phyloP scores from a whole-genome alignment of 306 rosid species.

The Ammopiptanthus mongolicus region DNA sequence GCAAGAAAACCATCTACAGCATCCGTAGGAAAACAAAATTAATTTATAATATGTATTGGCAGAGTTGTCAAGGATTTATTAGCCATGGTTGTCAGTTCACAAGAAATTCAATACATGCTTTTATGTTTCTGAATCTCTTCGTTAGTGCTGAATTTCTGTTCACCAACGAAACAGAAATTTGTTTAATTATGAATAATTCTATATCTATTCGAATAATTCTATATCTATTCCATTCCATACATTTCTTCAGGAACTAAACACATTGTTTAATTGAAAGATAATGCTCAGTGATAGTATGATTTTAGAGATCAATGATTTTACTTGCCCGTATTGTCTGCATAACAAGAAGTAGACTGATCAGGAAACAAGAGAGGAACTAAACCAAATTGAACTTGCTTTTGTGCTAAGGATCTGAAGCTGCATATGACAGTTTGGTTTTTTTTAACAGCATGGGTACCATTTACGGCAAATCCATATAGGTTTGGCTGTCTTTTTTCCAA shows the following conservation, averaged over 20 bases:
- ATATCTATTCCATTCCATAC: neutral
- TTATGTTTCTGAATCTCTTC: no score
- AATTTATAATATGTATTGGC: no score
- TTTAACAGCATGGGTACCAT: no score
- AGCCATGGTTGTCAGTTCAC: neutral
- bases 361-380: constrained; percentile 3
- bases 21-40: no score
- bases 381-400: constrained; percentile 8
- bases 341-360: neutral
- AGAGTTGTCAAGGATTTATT: no score
- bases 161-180: neutral
- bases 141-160: neutral
- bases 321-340: neutral
- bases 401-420: no score
- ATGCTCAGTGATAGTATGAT: neutral
- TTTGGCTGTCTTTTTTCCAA: no score
- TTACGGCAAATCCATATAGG: no score
- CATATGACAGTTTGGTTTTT: no score
- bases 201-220: no score
- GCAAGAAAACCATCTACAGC: no score
- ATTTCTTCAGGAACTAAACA: constrained; percentile 1
- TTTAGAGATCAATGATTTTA: neutral
- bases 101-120: neutral
- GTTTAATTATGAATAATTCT: neutral
- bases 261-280: neutral